Percentiles rank a stretch among this genome's conserved stretches.
phyloP scores from a whole-genome alignment of 768 basidiomycete genomes.

The Ramaria rubella region DNA sequence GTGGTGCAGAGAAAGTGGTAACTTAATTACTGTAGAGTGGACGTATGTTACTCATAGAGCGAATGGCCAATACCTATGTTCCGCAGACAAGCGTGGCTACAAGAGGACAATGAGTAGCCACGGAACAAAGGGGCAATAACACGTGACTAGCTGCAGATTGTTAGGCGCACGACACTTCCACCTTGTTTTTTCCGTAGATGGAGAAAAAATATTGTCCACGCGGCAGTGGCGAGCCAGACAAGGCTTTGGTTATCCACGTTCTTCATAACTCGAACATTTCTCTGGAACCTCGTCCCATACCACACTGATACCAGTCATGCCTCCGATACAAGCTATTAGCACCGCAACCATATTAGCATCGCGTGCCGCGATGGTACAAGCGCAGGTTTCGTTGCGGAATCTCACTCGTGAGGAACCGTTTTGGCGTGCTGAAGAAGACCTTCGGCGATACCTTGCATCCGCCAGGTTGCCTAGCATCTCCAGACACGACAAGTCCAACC shows the following conservation, averaged over 20 bases:
- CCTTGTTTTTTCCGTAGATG: conserved; percentile 3
- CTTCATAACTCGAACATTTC: neutral
- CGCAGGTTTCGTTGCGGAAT: neutral
- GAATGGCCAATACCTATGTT: no score
- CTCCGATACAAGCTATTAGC: no score
- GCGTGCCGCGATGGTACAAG: neutral
- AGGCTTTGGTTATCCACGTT: neutral
- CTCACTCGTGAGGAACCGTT: neutral
- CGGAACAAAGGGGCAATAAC: neutral
- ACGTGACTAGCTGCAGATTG: neutral
- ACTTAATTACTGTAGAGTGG: no score
- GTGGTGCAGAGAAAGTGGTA: conserved; percentile 58
- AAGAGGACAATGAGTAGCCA: neutral
- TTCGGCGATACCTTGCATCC: neutral
- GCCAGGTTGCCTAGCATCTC: neutral
- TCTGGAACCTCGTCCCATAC: neutral
- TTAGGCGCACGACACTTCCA: neutral
- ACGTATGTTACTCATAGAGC: no score
- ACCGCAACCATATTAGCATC: no score
- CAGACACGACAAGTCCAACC: neutral
- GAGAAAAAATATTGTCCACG: neutral
- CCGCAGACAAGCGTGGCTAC: no score
- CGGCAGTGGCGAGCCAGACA: neutral
- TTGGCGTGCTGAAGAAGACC: neutral
- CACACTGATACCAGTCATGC: neutral